A percentile compares a stretch with the other conserved stretches of the same genome.
These are phyloP conservation scores for Torulaspora gathmanii DNA, from an alignment of 805 yeast genomes.

Conservation along the genomic window DNA sequence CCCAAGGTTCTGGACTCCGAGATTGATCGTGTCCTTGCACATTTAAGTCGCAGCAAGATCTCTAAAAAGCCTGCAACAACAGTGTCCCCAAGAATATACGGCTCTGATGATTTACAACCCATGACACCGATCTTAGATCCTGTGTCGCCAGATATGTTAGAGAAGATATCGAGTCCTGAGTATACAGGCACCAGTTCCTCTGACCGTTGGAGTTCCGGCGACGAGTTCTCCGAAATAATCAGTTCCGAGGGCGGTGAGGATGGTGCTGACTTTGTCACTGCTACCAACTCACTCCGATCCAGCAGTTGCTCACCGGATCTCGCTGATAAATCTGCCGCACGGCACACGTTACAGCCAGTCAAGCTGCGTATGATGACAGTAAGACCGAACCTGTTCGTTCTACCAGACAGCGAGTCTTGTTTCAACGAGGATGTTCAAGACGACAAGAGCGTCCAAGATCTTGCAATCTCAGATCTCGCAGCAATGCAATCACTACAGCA, in stretches of 20 bases:
- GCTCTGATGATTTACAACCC: not conserved
- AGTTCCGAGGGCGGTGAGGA: slow-evolving; percentile 8
- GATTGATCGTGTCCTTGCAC: slow-evolving; percentile 21
- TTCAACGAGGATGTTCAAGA: slow-evolving; percentile 4
- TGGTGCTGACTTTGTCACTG: slow-evolving; percentile 10
- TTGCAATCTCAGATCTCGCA: slow-evolving; percentile 1
- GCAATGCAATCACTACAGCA: slow-evolving; percentile 10
- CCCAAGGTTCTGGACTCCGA: slow-evolving; percentile 14
- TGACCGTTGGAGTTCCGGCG: slow-evolving; percentile 25
- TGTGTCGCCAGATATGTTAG: slow-evolving; percentile 10
- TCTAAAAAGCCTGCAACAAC: not conserved
- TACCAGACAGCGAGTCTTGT: slow-evolving; percentile 7
- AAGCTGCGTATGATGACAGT: slow-evolving; percentile 3
- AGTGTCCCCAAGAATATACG: not conserved
- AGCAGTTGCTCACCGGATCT: not conserved
- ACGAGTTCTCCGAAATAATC: slow-evolving; percentile 23
- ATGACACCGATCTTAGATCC: slow-evolving; percentile 7
- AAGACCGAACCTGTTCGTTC: slow-evolving; percentile 4
- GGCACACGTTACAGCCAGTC: not conserved
- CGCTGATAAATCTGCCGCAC: not conserved
- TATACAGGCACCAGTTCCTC: slow-evolving; percentile 21
- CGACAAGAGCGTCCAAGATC: slow-evolving; percentile 1
- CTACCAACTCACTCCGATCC: slow-evolving; percentile 8
- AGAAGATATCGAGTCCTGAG: slow-evolving; percentile 26
- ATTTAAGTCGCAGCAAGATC: slow-evolving; percentile 7